Base-by-base conservation (phyloP, 106 monocot genomes). In the Acanthochlamys bracteata region DNA sequence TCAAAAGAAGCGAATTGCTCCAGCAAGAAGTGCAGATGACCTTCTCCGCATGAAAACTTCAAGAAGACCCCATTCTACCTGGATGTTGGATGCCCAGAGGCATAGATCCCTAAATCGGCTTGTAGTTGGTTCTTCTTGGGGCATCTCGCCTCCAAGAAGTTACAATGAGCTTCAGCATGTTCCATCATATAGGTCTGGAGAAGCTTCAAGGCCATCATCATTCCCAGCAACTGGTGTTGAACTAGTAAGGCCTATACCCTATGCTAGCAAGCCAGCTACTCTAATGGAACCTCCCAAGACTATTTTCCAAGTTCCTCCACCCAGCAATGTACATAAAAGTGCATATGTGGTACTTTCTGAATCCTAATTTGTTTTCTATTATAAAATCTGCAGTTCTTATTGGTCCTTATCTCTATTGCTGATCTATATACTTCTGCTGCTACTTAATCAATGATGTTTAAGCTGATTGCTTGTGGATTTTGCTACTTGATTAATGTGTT, bases 1-100 rank as follows among this genome's bases (percentile, higher is more conserved):
- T 25, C 26, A 46, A 72, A 27, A 42, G 25, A 83, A 78, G 63
- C 63, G 77, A 71, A 75, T 83, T 60, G 77, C 80, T 73, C 74
- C 83, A 39, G 57, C 80, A 62, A 82, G 85, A 78, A 85, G 78
- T 80, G 80, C 71, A 54, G 88, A 85, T 71, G 85, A 88, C 80
- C 78, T 85, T 24, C 39, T 72, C n/a, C 74, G 66, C 25, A 58
- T 84, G 57, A 78, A 80, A 42, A 76, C 83, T 57, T 26, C 57
- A 15, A 84, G 80, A 69, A 85, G 67, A 62, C 45, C 82, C 10
- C 80, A 82, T 45, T 61, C 74, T 39, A 12, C 80, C 27, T 73
- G 65, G 69, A 42, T 58, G 51, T 33, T 66, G 3, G 67, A 83
- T 68, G 69, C 53, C 49, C 53, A 56, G 55, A 80, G 88, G 52